Conservation (phyloP, 345 rosid species). For the Camelina laxa region DNA sequence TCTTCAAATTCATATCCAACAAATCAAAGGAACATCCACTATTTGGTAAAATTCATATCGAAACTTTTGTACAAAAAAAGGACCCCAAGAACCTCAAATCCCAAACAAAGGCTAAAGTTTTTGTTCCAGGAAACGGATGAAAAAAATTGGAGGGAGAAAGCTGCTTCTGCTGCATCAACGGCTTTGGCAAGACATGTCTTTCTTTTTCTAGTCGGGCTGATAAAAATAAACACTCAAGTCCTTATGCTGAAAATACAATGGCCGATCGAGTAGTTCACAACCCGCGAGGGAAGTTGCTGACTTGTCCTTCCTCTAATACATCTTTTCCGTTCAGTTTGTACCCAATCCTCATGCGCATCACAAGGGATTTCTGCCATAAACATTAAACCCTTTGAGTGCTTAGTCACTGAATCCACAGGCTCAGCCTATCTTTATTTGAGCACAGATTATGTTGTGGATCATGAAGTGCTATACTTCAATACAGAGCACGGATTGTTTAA, state of each 20-base stretch:
- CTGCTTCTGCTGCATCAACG: conserved; percentile 30
- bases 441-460: conserved; percentile 10
- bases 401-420: conserved; percentile 10
- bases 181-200: conserved; percentile 17
- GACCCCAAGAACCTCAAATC: conserved; percentile 27
- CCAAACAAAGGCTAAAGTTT: conserved; percentile 34
- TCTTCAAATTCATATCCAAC: not conserved
- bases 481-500: not conserved
- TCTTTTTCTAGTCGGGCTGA: conserved; percentile 3
- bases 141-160: conserved; percentile 26
- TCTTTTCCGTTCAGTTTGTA: conserved; percentile 82
- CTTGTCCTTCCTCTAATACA: conserved; percentile 89
- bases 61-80: conserved; percentile 40
- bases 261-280: conserved; percentile 54
- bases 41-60: no score
- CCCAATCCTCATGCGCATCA: conserved; percentile 90
- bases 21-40: no score
- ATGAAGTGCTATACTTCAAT: conserved; percentile 11
- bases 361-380: conserved; percentile 80
- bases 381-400: conserved; percentile 22
- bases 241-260: conserved; percentile 20
- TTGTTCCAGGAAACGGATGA: conserved; percentile 33
- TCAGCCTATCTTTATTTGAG: conserved; percentile 5
- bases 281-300: conserved; percentile 81
- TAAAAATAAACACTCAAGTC: conserved; percentile 23